A percentile compares a stretch with the other conserved stretches of the same genome.
Evolutionary conservation across 1,139 yeast genomes (phyloP).

Genomic region (Hyphopichia buzzinii): DNA sequence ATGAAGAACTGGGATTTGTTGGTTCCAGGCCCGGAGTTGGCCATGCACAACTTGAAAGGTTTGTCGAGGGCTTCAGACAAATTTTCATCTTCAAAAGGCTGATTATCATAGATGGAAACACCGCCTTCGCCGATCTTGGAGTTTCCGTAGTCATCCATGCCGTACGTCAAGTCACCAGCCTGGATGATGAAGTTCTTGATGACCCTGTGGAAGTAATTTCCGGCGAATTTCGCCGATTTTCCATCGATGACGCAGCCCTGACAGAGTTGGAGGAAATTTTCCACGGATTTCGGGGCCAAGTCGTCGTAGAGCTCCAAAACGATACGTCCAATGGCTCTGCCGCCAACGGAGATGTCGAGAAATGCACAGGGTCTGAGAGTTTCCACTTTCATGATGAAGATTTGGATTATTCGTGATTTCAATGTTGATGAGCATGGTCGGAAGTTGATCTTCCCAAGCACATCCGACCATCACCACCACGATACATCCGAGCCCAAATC

Average conservation of each 20-base stretch:
- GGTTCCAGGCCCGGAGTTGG: constrained; percentile 59
- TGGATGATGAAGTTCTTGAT: constrained; percentile 79
- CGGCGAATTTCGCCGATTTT: constrained; percentile 28
- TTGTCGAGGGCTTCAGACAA: constrained; percentile 40
- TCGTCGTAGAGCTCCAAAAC: constrained; percentile 56
- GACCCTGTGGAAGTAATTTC: constrained; percentile 61
- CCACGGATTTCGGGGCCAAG: constrained; percentile 58
- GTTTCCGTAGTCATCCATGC: constrained; percentile 28
- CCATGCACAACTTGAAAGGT: constrained; percentile 66
- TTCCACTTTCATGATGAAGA: constrained; percentile 35
- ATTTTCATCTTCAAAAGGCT: constrained; percentile 62
- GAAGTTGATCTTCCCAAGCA: too few species aligned
- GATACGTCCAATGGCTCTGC: constrained; percentile 53
- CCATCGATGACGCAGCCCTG: constrained; percentile 27
- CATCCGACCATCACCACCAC: too few species aligned
- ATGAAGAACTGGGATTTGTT: constrained; percentile 81
- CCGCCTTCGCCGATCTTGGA: constrained; percentile 52
- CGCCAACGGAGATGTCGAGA: constrained; percentile 57
- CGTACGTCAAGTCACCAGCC: constrained; percentile 58
- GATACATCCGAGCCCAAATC: too few species aligned
- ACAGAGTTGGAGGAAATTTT: constrained; percentile 52
- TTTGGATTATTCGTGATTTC: too few species aligned
- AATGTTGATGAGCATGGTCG: too few species aligned
- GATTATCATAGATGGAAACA: constrained; percentile 38
- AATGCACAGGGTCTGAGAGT: constrained; percentile 38